These are phyloP conservation scores for Colletotrichum melonis DNA, from an alignment of 2,329 filamentous ascomycete genomes.

Conservation along the genomic window DNA sequence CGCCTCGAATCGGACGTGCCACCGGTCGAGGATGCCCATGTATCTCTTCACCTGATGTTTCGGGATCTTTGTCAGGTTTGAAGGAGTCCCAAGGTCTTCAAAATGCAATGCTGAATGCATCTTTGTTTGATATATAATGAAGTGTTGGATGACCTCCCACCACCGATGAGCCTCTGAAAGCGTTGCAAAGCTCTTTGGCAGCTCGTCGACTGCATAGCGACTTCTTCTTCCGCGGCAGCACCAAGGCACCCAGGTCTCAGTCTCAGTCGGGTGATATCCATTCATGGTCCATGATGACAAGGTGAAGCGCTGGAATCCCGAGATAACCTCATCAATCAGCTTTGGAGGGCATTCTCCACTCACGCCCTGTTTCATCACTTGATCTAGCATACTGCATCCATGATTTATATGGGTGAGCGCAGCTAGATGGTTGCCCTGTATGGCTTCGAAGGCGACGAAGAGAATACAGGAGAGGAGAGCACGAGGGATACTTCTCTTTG, in stretches of 20 bases:
- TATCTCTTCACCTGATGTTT: constrained; percentile 34
- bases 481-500: constrained; percentile 46
- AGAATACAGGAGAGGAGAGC: constrained; percentile 52
- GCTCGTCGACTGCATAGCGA: constrained; percentile 27
- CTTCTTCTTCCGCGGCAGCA: constrained; percentile 20
- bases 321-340: constrained; percentile 13
- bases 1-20: background rate
- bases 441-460: constrained; percentile 54
- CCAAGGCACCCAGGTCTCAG: constrained; percentile 16
- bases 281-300: constrained; percentile 16
- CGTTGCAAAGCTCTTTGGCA: constrained; percentile 1
- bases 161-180: constrained; percentile 7
- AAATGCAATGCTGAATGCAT: constrained; percentile 11
- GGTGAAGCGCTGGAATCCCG: constrained; percentile 18
- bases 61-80: background rate
- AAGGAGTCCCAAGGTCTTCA: constrained; percentile 30
- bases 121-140: constrained; percentile 5
- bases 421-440: constrained; percentile 50
- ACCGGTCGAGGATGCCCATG: background rate
- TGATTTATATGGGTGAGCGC: constrained; percentile 53
- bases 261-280: constrained; percentile 12
- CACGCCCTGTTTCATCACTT: background rate
- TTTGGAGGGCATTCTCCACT: constrained; percentile 5
- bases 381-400: constrained; percentile 38
- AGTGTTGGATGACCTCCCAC: constrained; percentile 25